Conservation (phyloP, 2,329 filamentous ascomycete genomes). For the Xylaria arbuscula region DNA sequence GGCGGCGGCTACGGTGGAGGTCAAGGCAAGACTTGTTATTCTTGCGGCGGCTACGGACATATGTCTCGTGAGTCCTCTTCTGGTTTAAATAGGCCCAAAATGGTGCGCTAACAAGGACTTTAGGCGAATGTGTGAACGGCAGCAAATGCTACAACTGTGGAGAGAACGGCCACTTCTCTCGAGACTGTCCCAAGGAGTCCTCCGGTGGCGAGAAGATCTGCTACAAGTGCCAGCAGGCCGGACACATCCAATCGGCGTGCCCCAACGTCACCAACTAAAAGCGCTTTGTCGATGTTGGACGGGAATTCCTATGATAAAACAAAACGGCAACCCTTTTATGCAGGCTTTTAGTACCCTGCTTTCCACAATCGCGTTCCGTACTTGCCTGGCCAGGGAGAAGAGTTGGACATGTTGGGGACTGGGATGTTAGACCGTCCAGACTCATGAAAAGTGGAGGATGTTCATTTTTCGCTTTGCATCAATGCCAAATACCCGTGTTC, state of each 20-base stretch:
- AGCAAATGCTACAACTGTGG: constrained; percentile 99
- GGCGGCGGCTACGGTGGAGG: constrained; percentile 61
- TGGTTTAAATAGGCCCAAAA: not conserved
- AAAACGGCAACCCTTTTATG: constrained; percentile 16
- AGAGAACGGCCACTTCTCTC: constrained; percentile 93
- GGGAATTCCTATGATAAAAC: constrained; percentile 27
- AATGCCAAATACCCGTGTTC: constrained; percentile 33
- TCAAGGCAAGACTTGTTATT: constrained; percentile 89
- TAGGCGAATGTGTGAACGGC: constrained; percentile 93
- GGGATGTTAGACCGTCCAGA: constrained; percentile 19
- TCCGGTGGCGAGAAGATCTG: constrained; percentile 91
- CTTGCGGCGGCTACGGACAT: constrained; percentile 95
- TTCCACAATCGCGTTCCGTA: constrained; percentile 13
- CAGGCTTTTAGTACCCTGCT: constrained; percentile 10
- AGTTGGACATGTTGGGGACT: constrained; percentile 25
- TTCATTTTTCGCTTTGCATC: constrained; percentile 33
- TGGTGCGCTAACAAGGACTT: constrained; percentile 23
- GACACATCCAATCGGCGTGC: constrained; percentile 95
- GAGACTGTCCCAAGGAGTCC: constrained; percentile 95
- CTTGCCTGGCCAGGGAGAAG: constrained; percentile 4
- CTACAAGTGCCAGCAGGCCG: constrained; percentile 90
- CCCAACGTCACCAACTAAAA: constrained; percentile 70
- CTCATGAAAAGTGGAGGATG: constrained; percentile 21
- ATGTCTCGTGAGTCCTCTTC: constrained; percentile 76
- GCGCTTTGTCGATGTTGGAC: constrained; percentile 28